Base-by-base conservation (phyloP, 139 green algal species). In the Chlamydomonas schloesseri region DNA sequence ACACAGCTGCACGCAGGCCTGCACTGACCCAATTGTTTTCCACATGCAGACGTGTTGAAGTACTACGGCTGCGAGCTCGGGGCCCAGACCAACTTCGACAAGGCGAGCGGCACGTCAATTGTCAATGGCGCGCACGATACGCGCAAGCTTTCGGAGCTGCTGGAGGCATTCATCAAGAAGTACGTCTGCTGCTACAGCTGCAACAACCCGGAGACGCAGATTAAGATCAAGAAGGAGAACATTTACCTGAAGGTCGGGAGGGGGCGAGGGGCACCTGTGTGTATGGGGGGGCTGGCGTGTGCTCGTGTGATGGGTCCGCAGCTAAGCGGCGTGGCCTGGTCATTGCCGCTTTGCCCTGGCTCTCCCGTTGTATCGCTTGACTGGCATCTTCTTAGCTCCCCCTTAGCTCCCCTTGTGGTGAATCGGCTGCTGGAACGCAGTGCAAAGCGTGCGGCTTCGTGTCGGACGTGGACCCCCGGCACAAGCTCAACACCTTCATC, bases 141-240 rank as follows among this genome's bases (percentile, higher is more conserved):
- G 23, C 57, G 76, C 29, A 96, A 95, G 89, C 95, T 99, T 34
- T 86, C 86, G 0, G 94, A 99, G 88, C 89, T 98, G 36, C 90
- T 99, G 28, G 98, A 99, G 92, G 91, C 87, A 6, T 99, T 99
- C 89, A 99, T 99, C 93, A 99, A 99, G 90, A 97, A 96, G 87
- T 99, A 98, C 80, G 98, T 99, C 62, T 97, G 99, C 92, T 99
- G 98, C 94, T 99, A 99, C 87, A 94, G 89, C 69, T 99, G 98
- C 88, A 96, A 97, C 86, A 99, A 99, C 85, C 98, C 98, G 15
- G 98, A 99, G 92, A 99, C 98, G 0, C 91, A 94, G 33, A 94
- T 99, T 29, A 98, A 98, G 79, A 95, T 99, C 77, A 97, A 96
- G 76, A 95, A 83, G 69, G 96, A 99, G 31, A 93, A 81, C 65